Percentiles rank a stretch among this genome's conserved stretches.
These are phyloP conservation scores for Neopestalotiopsis sp. DNA, from an alignment of 2,329 filamentous ascomycete species.

Conservation along the genomic window DNA sequence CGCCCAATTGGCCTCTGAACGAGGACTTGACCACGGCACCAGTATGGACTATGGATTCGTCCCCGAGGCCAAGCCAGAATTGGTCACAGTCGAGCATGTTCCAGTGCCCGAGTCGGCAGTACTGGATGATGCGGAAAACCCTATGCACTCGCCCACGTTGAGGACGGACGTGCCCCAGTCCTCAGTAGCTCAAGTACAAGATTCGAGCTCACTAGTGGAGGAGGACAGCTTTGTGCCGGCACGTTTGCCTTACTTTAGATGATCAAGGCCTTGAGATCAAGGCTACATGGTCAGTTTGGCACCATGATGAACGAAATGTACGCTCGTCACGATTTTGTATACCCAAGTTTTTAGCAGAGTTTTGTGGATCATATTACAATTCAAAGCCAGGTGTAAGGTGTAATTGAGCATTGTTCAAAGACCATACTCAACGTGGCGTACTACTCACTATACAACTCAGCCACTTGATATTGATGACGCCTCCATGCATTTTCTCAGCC, in stretches of 20 bases:
- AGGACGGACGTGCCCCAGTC: constrained; percentile 18
- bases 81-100: constrained; percentile 35
- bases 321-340: constrained; percentile 1
- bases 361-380: not conserved
- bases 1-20: constrained; percentile 53
- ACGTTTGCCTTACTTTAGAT: constrained; percentile 61
- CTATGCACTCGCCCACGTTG: constrained; percentile 18
- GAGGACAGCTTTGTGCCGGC: constrained; percentile 59
- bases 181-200: not conserved
- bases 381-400: not conserved
- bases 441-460: no score
- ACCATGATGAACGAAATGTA: constrained; percentile 12
- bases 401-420: not conserved
- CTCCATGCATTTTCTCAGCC: not conserved
- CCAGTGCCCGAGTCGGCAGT: constrained; percentile 32
- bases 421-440: no score
- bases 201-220: constrained; percentile 17
- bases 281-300: not conserved
- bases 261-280: not conserved
- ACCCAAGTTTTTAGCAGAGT: not conserved
- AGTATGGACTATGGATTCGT: constrained; percentile 42
- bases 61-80: constrained; percentile 38
- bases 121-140: constrained; percentile 28
- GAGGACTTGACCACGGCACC: constrained; percentile 49
- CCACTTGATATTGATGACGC: not conserved